Conservation (phyloP, 768 basidiomycete genomes). For the Collybiopsis luxurians region DNA sequence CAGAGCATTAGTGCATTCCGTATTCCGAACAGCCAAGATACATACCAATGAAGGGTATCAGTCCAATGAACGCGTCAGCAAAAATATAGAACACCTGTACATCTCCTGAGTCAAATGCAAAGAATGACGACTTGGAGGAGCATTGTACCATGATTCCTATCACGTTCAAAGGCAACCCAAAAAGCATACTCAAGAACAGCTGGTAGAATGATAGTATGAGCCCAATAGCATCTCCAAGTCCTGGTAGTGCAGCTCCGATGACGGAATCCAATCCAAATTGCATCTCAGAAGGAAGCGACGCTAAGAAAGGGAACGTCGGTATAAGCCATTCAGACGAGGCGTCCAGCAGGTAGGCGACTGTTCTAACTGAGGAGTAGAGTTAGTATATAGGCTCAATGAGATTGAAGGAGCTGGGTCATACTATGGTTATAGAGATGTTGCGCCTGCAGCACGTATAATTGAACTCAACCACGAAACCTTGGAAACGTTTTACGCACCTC, state of each 20-base stretch:
- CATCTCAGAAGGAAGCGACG: constrained; percentile 9
- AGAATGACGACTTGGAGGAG: not conserved
- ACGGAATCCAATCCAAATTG: constrained; percentile 12
- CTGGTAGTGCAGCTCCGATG: constrained; percentile 9
- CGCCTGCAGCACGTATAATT: not conserved
- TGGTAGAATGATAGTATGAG: constrained; percentile 10
- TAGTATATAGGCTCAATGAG: not conserved
- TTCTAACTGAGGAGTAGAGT: constrained; percentile 1
- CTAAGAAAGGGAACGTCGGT: constrained; percentile 9
- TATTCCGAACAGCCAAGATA: not conserved
- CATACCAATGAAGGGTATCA: constrained; percentile 8
- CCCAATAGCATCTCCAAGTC: constrained; percentile 7
- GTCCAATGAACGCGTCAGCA: constrained; percentile 9
- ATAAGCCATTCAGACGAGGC: constrained; percentile 15
- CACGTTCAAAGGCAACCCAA: constrained; percentile 6
- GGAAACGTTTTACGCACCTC: not conserved
- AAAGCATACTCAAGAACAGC: constrained; percentile 11
- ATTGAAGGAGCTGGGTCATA: too few species aligned
- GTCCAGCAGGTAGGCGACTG: constrained; percentile 10
- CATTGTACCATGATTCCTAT: constrained; percentile 8
- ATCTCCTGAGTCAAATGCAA: not conserved
- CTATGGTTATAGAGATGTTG: constrained; percentile 4
- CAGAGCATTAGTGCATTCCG: not conserved
- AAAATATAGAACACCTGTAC: constrained; percentile 5
- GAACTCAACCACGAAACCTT: not conserved